Evolutionary conservation across 345 rosid species (phyloP).

Genomic region (Salix brachista): DNA sequence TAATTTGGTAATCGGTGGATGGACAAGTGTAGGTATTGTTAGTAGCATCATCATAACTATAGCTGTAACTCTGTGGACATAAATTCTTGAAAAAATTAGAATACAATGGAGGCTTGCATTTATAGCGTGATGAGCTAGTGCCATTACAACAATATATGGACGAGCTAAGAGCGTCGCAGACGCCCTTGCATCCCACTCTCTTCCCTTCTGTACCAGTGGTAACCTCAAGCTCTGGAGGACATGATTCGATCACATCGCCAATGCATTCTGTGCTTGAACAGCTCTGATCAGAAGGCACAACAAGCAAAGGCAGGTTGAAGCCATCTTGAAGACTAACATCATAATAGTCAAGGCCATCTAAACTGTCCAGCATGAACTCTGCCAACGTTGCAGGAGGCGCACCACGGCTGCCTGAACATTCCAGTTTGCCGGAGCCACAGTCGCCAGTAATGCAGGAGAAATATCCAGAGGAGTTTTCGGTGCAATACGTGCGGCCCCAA

Average conservation of each 20-base stretch:
- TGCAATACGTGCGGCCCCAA: conserved; percentile 85
- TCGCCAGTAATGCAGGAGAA: conserved; percentile 78
- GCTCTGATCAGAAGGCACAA: conserved; percentile 58
- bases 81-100: too few relatives aligned
- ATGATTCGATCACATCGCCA: conserved; percentile 64
- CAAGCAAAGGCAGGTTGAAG: conserved; percentile 76
- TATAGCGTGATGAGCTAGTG: too few relatives aligned
- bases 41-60: too few relatives aligned
- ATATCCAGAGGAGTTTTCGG: conserved; percentile 53
- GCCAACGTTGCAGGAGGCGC: conserved; percentile 75
- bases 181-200: conserved; percentile 52
- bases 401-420: conserved; percentile 66
- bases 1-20: too few relatives aligned
- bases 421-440: conserved; percentile 69
- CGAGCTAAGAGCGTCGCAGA: too few relatives aligned
- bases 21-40: too few relatives aligned
- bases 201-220: conserved; percentile 31
- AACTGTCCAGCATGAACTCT: conserved; percentile 64
- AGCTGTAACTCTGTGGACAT: too few relatives aligned
- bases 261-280: conserved; percentile 71
- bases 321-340: conserved; percentile 91
- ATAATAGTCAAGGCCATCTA: conserved; percentile 59
- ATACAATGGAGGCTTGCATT: too few relatives aligned
- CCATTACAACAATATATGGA: too few relatives aligned
- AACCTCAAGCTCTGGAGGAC: conserved; percentile 77